A percentile compares a stretch with the other conserved stretches of the same genome.
Conservation (phyloP, 352 stramenopile species). For the Phytophthora constricta region DNA sequence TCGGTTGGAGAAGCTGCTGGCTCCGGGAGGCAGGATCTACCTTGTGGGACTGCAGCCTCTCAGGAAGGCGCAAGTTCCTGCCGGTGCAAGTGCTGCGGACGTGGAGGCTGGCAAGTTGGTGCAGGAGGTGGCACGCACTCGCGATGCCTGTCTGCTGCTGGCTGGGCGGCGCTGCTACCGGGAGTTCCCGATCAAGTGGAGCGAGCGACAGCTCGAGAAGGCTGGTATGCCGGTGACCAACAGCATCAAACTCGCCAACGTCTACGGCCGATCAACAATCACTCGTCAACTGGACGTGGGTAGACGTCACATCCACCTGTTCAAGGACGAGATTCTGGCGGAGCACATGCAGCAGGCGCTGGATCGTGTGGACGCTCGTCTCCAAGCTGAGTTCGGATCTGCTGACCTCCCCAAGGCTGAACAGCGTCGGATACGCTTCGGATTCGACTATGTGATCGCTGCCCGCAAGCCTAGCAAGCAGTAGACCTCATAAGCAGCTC, state of each 20-base stretch:
- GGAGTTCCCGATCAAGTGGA: constrained; percentile 92
- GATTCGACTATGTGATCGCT: constrained; percentile 92
- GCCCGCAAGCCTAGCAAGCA: constrained; percentile 33
- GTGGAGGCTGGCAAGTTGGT: constrained; percentile 48
- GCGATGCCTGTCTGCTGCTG: constrained; percentile 92
- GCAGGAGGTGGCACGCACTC: constrained; percentile 73
- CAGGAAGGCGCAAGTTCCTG: constrained; percentile 54
- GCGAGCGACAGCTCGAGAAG: constrained; percentile 73
- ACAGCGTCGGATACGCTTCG: constrained; percentile 62
- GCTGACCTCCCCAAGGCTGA: constrained; percentile 37
- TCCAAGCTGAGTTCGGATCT: constrained; percentile 33
- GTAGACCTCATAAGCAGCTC: not conserved
- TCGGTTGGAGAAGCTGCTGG: constrained; percentile 76
- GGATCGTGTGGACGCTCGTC: constrained; percentile 60
- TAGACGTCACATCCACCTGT: constrained; percentile 81
- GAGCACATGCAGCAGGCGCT: constrained; percentile 50
- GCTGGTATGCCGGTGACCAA: constrained; percentile 59
- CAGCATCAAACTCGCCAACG: constrained; percentile 80
- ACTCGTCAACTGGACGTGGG: constrained; percentile 91
- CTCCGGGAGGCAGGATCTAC: constrained; percentile 88
- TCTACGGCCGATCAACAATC: constrained; percentile 88
- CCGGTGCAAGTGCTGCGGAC: constrained; percentile 25
- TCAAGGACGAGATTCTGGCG: constrained; percentile 57
- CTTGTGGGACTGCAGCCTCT: constrained; percentile 89
- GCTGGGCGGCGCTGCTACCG: constrained; percentile 88